phyloP scores from a whole-genome alignment of 148 eudicot genomes.

The Beta vulgaris region DNA sequence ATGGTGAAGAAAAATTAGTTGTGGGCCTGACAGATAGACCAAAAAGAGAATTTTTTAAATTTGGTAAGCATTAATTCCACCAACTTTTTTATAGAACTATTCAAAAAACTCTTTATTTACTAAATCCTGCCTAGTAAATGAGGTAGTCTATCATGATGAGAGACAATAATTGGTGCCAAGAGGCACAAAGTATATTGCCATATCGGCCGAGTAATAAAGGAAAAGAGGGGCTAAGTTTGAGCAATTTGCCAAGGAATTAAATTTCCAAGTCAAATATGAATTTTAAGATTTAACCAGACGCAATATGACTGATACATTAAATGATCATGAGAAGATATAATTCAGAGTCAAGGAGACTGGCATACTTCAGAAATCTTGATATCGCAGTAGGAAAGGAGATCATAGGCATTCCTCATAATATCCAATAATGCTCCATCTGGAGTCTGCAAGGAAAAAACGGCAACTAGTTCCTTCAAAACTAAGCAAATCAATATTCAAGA shows the following conservation, averaged over 20 bases:
- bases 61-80: background rate
- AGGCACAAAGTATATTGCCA: too few relatives aligned
- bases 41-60: background rate
- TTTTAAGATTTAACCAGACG: slow-evolving; percentile 7
- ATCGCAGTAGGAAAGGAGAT: slow-evolving; percentile 69
- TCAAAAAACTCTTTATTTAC: too few relatives aligned
- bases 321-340: background rate
- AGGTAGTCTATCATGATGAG: too few relatives aligned
- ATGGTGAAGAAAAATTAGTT: background rate
- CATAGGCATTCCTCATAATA: slow-evolving; percentile 81
- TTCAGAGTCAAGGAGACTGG: slow-evolving; percentile 3
- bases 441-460: slow-evolving; percentile 57
- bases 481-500: background rate
- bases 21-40: background rate
- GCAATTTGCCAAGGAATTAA: background rate
- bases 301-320: background rate
- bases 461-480: slow-evolving; percentile 14
- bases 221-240: background rate
- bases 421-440: slow-evolving; percentile 96
- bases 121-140: too few relatives aligned
- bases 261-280: background rate
- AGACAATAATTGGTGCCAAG: too few relatives aligned
- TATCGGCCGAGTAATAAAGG: too few relatives aligned
- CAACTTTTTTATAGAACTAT: background rate
- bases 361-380: slow-evolving; percentile 74